phyloP scores from a whole-genome alignment of 1,139 yeast genomes.

The Yamadazyma dushanensis region DNA sequence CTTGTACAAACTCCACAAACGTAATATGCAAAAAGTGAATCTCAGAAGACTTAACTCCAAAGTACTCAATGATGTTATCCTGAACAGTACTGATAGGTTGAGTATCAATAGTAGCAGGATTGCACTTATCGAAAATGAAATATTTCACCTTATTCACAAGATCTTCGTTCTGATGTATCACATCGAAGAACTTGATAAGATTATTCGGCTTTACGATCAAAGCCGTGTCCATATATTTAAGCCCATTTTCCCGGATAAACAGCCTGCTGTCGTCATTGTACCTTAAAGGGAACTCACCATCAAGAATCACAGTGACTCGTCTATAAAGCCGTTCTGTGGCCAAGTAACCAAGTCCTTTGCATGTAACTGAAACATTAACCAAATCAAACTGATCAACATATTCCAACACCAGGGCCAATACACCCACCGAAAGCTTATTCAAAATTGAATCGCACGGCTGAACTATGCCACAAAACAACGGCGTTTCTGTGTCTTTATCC shows the following conservation, averaged over 20 bases:
- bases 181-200: constrained; percentile 22
- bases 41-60: constrained; percentile 26
- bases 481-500: no score
- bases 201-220: constrained; percentile 23
- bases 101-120: constrained; percentile 17
- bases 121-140: constrained; percentile 40
- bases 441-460: constrained; percentile 2
- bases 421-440: constrained; percentile 4
- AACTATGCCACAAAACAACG: no score
- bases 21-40: constrained; percentile 37
- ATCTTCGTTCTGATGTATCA: constrained; percentile 20
- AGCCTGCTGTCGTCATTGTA: constrained; percentile 18
- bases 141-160: constrained; percentile 27
- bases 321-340: constrained; percentile 30
- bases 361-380: constrained; percentile 25
- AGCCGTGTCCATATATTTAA: constrained; percentile 32
- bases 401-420: constrained; percentile 11
- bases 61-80: constrained; percentile 25
- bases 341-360: constrained; percentile 22
- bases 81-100: constrained; percentile 19
- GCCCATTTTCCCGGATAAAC: constrained; percentile 32
- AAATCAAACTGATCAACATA: constrained; percentile 37
- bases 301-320: constrained; percentile 32
- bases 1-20: constrained; percentile 29
- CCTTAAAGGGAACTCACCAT: constrained; percentile 29